A percentile compares a stretch with the other conserved stretches of the same genome.
Evolutionary conservation across 225 moss, liverwort and hornwort genomes (phyloP).

Genomic region (Polytrichum commune): DNA sequence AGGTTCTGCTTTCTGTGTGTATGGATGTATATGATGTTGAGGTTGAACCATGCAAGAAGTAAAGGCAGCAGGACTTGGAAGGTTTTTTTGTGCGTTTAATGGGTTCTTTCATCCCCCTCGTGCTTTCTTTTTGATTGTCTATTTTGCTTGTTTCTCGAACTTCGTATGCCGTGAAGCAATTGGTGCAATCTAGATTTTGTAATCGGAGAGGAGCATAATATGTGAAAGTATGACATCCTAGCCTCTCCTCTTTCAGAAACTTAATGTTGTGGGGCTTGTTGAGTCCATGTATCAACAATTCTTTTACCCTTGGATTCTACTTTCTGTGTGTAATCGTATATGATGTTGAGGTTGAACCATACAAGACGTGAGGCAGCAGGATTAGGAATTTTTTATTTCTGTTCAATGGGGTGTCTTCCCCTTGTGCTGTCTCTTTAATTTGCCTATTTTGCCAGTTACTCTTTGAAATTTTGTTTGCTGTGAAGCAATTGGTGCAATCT

Average conservation of each 20-base stretch:
- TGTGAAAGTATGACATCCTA: too few species aligned
- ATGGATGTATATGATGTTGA: conserved; percentile 27
- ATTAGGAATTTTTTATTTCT: background rate
- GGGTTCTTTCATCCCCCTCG: background rate
- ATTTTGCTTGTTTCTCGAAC: background rate
- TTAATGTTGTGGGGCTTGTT: conserved; percentile 1
- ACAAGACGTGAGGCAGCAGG: conserved; percentile 10
- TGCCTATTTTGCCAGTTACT: too few species aligned
- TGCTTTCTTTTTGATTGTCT: too few species aligned
- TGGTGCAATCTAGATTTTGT: background rate
- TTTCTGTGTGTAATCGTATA: conserved; percentile 21
- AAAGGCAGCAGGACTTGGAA: conserved; percentile 1
- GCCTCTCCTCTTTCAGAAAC: conserved; percentile 1
- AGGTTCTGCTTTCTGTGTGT: conserved; percentile 6
- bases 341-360: conserved; percentile 15
- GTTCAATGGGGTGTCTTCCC: background rate
- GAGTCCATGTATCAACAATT: conserved; percentile 9
- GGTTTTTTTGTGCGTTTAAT: too few species aligned
- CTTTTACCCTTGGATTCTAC: conserved; percentile 6
- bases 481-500: background rate
- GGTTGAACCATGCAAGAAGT: conserved; percentile 20
- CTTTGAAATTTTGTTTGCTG: background rate
- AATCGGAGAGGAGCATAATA: too few species aligned
- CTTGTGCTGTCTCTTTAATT: background rate
- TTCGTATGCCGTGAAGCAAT: background rate